These are phyloP conservation scores for Chlamydomonas applanata DNA, from an alignment of 139 green algal species.

Conservation along the genomic window DNA sequence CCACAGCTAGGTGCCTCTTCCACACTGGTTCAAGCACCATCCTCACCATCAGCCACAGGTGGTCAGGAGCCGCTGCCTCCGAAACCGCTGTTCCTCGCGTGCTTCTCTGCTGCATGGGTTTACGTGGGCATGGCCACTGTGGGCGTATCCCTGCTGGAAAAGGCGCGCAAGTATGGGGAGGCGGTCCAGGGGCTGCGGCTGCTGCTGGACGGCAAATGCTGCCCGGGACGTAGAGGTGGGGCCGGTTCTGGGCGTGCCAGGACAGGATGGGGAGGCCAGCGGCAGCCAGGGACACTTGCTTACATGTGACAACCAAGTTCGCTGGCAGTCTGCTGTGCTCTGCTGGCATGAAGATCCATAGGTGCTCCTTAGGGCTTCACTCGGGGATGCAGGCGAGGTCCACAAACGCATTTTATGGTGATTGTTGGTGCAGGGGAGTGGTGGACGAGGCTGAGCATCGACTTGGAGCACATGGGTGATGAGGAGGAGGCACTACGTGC, in stretches of 20 bases:
- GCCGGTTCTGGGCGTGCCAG: too few relatives aligned
- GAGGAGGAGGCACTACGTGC: constrained; percentile 34
- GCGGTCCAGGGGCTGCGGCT: constrained; percentile 59
- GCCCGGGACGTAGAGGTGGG: constrained; percentile 52
- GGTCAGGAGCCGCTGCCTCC: neutral
- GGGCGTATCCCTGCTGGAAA: constrained; percentile 75
- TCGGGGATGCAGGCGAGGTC: too few relatives aligned
- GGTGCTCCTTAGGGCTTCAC: too few relatives aligned
- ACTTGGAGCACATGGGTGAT: constrained; percentile 72
- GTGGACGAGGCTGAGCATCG: constrained; percentile 76
- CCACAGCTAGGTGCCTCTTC: neutral
- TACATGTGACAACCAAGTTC: too few relatives aligned
- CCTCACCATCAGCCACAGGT: neutral
- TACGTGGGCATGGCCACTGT: constrained; percentile 71
- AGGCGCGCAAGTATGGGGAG: constrained; percentile 49
- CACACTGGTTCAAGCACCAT: neutral
- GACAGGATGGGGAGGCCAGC: too few relatives aligned
- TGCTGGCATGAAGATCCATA: too few relatives aligned
- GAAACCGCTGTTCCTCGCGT: constrained; percentile 46
- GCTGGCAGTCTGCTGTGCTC: too few relatives aligned
- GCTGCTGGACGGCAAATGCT: constrained; percentile 74
- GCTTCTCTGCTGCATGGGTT: constrained; percentile 70
- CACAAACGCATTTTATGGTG: too few relatives aligned
- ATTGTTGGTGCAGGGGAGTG: constrained; percentile 50
- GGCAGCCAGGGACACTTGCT: too few relatives aligned